A percentile compares a stretch with the other conserved stretches of the same genome.
These are phyloP conservation scores for Orbilia brochopaga DNA, from an alignment of 2,329 filamentous ascomycete species.

Conservation along the genomic window DNA sequence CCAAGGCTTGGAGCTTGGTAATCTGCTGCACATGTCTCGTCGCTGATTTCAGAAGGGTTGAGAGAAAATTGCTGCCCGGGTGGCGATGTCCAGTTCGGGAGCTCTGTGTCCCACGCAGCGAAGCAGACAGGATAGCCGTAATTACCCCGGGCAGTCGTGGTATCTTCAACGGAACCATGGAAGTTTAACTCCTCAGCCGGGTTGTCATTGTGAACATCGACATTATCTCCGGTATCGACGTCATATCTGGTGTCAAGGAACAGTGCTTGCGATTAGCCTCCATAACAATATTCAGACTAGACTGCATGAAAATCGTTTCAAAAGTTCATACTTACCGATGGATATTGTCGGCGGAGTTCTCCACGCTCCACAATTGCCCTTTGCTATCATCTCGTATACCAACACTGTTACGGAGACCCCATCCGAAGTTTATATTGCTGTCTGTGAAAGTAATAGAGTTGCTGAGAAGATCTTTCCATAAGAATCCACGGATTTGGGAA, in stretches of 20 bases:
- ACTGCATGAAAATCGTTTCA: too few species aligned
- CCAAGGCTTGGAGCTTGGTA: slow-evolving; percentile 64
- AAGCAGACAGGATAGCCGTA: slow-evolving; percentile 76
- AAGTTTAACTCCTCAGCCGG: slow-evolving; percentile 75
- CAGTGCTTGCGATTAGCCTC: too few species aligned
- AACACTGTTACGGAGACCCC: slow-evolving; percentile 75
- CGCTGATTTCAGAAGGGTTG: slow-evolving; percentile 58
- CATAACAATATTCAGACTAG: too few species aligned
- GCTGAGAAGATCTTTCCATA: slow-evolving; percentile 60
- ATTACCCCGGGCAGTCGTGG: slow-evolving; percentile 63
- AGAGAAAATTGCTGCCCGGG: slow-evolving; percentile 63
- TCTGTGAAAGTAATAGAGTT: slow-evolving; percentile 62
- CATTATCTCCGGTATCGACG: slow-evolving; percentile 59
- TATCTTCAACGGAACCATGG: slow-evolving; percentile 63
- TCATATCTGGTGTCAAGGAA: too few species aligned
- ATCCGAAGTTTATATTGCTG: slow-evolving; percentile 65
- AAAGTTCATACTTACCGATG: slow-evolving; percentile 49
- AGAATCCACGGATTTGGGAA: slow-evolving; percentile 70
- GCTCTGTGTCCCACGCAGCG: slow-evolving; percentile 67
- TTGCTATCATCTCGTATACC: slow-evolving; percentile 69
- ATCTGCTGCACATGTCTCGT: slow-evolving; percentile 61
- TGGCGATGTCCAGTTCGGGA: slow-evolving; percentile 60
- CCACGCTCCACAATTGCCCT: slow-evolving; percentile 67
- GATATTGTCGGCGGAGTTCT: slow-evolving; percentile 73
- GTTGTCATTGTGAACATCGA: slow-evolving; percentile 71